phyloP scores from a whole-genome alignment of 257 asterid genomes.

The Rauvolfia tetraphylla region DNA sequence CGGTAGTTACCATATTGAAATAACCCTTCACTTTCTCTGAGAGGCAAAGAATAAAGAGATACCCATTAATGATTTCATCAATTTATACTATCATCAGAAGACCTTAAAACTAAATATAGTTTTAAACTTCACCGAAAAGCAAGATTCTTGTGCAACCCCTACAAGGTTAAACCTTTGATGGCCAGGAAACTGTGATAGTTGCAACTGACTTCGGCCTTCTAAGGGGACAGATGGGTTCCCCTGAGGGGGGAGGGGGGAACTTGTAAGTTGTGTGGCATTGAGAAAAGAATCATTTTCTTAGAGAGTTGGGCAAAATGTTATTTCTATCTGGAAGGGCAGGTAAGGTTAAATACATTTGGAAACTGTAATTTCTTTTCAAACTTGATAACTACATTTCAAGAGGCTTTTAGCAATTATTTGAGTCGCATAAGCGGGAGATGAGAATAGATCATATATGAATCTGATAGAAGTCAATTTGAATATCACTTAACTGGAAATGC shows the following conservation, averaged over 20 bases:
- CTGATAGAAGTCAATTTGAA: neutral
- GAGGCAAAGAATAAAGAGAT: constrained; percentile 7
- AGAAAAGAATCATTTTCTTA: neutral
- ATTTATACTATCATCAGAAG: neutral
- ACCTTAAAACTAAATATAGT: neutral
- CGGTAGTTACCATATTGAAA: constrained; percentile 81
- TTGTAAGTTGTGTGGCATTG: neutral
- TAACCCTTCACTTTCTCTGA: constrained; percentile 85
- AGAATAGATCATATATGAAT: neutral
- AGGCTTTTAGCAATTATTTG: neutral
- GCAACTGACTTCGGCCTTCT: neutral
- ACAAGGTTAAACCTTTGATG: neutral
- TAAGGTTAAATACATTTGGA: neutral
- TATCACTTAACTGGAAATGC: neutral
- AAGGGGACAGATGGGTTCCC: neutral
- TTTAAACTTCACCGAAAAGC: neutral
- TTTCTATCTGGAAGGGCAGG: neutral
- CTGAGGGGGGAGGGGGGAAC: neutral
- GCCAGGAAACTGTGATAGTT: neutral
- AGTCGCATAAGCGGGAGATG: neutral
- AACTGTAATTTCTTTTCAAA: neutral
- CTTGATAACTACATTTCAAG: neutral
- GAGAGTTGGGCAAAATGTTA: neutral
- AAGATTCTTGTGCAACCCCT: neutral
- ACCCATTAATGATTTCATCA: neutral